Base-by-base conservation (phyloP, 2,329 filamentous ascomycete genomes). In the Aspergillus niger region DNA sequence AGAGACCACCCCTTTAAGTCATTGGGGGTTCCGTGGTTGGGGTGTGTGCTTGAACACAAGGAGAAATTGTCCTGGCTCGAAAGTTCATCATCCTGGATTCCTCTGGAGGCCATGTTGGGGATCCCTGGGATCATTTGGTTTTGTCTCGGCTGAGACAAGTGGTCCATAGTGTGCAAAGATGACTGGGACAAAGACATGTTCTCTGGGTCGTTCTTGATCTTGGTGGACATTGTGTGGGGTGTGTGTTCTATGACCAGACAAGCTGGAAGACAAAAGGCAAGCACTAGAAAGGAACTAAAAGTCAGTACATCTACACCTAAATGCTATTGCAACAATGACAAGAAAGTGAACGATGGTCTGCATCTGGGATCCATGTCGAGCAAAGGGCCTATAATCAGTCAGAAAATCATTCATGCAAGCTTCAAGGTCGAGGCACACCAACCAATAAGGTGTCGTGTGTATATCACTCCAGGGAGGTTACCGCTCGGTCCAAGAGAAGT, bases 71-170 rank as follows among this genome's bases (percentile, higher is more conserved):
- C 76, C 68, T 76, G 74, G 69, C 72, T 75, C 57, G 74, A 75
- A 63, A 77, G 69, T 60, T 79, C 76, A 76, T 78, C 74, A 76
- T 79, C 76, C 72, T 77, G 76, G 70, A 71, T 58, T 64, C 69
- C 68, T 69, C 72, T 74, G 65, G 77, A 73, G 68, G 72, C 65
- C 69, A 77, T 70, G 67, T 74, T 75, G 69, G 74, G 70, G 51
- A 75, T 67, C 69, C 74, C 76, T 67, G 72, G 74, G 59, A 73
- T 63, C 65, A 74, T 65, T 66, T 74, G 67, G 63, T 63, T 68
- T 54, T 74, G 73, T 70, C 74, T 77, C 62, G 73, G 63, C 53
- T 76, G 69, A 61, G 73, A 71, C 57, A 69, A 67, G 48, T 70
- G 69, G 63, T 74, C 71, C 68, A 74, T 70, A 59, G 68, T 67